Conservation (phyloP, 768 basidiomycete genomes). For the Clathrus columnatus region DNA sequence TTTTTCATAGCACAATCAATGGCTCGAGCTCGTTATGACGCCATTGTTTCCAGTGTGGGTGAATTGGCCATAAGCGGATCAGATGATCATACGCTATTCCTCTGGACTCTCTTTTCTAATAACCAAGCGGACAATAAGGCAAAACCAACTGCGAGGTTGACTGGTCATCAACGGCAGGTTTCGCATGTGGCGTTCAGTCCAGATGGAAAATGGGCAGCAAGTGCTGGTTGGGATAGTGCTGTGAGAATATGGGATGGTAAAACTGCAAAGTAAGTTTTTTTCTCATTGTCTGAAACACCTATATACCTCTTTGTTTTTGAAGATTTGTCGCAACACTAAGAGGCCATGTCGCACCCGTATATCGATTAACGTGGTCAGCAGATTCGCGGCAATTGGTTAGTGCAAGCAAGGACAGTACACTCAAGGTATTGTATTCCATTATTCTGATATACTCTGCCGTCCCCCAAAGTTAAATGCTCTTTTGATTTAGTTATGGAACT, state of each 20-base stretch:
- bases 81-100: slow-evolving; percentile 95
- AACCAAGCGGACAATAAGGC: slow-evolving; percentile 36
- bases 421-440: slow-evolving; percentile 56
- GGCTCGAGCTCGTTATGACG: slow-evolving; percentile 72
- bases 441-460: neutral
- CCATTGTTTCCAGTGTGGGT: slow-evolving; percentile 49
- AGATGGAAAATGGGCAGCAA: slow-evolving; percentile 87
- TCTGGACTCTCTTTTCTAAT: slow-evolving; percentile 78
- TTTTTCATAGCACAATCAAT: slow-evolving; percentile 54
- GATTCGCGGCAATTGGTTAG: slow-evolving; percentile 88
- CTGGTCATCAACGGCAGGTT: slow-evolving; percentile 92
- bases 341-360: slow-evolving; percentile 92
- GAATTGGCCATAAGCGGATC: slow-evolving; percentile 92
- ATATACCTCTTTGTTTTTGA: slow-evolving; percentile 24
- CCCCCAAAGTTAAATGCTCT: neutral
- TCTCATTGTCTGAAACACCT: neutral
- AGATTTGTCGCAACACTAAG: slow-evolving; percentile 87
- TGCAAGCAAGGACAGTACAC: slow-evolving; percentile 91
- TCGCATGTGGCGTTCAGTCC: slow-evolving; percentile 92
- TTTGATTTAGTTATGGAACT: slow-evolving; percentile 80
- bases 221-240: slow-evolving; percentile 83
- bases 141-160: slow-evolving; percentile 70
- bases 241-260: slow-evolving; percentile 85
- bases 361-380: slow-evolving; percentile 90
- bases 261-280: slow-evolving; percentile 34